These are phyloP conservation scores for Endotrypanum monterogeii DNA, from an alignment of 208 protist genomes.

Conservation along the genomic window DNA sequence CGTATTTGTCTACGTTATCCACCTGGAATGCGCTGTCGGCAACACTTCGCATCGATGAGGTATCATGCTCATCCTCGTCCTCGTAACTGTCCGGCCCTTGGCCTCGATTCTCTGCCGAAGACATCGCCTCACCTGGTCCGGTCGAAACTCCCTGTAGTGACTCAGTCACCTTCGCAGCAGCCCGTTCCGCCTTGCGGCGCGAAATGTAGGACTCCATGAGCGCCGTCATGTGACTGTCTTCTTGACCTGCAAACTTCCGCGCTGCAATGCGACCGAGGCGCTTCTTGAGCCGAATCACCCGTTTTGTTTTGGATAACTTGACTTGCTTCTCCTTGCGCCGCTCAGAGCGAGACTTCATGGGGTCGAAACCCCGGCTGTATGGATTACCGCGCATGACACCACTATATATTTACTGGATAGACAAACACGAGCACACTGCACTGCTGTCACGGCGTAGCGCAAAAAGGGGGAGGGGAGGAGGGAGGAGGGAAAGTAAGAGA, in stretches of 20 bases:
- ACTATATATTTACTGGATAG: background rate
- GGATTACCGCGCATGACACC: slow-evolving; percentile 78
- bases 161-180: slow-evolving; percentile 44
- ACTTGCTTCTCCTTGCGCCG: slow-evolving; percentile 60
- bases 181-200: slow-evolving; percentile 76
- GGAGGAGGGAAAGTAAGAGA: too few species aligned
- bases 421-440: too few species aligned
- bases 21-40: slow-evolving; percentile 22
- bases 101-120: slow-evolving; percentile 13
- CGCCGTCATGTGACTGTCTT: slow-evolving; percentile 77
- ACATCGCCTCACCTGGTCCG: slow-evolving; percentile 9
- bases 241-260: slow-evolving; percentile 57
- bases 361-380: slow-evolving; percentile 66
- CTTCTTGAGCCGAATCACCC: slow-evolving; percentile 64
- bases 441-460: too few species aligned
- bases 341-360: slow-evolving; percentile 83
- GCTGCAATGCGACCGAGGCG: slow-evolving; percentile 56
- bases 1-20: slow-evolving; percentile 1
- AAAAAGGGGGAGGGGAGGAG: too few species aligned
- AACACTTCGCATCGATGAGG: slow-evolving; percentile 12
- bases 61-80: background rate
- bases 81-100: slow-evolving; percentile 7
- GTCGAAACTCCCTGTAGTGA: slow-evolving; percentile 21
- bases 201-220: slow-evolving; percentile 88
- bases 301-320: slow-evolving; percentile 61